Evolutionary conservation across 2,329 filamentous ascomycete genomes (phyloP).

Genomic region (Emericellopsis cladophorae): DNA sequence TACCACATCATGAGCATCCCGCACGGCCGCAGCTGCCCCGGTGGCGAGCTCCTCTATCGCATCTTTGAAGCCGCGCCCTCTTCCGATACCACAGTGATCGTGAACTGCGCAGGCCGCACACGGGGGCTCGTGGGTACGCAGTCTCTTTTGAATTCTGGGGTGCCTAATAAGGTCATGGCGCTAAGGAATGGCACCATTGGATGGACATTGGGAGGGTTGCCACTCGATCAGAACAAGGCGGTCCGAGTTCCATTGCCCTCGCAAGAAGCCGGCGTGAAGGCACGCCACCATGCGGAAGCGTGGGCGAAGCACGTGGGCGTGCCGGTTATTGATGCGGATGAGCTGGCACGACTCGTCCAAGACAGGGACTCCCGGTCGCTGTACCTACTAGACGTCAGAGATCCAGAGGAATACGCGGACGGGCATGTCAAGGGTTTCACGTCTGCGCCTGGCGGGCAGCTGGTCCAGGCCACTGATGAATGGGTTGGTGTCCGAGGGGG

Average conservation of each 20-base stretch:
- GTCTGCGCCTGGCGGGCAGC: conserved; percentile 16
- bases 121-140: conserved; percentile 17
- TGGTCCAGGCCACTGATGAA: conserved; percentile 17
- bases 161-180: conserved; percentile 14
- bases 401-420: conserved; percentile 12
- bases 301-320: conserved; percentile 13
- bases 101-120: conserved; percentile 17
- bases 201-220: conserved; percentile 14
- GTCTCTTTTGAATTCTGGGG: conserved; percentile 12
- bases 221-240: conserved; percentile 10
- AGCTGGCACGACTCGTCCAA: conserved; percentile 4
- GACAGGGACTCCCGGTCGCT: conserved; percentile 8
- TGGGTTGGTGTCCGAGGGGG: conserved; percentile 16
- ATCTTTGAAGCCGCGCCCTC: conserved; percentile 13
- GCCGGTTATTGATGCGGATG: conserved; percentile 4
- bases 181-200: conserved; percentile 17
- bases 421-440: conserved; percentile 12
- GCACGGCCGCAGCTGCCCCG: conserved; percentile 15
- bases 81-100: conserved; percentile 13
- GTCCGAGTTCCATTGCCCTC: conserved; percentile 6
- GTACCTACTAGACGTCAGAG: conserved; percentile 15
- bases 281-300: conserved; percentile 2
- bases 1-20: conserved; percentile 19
- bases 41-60: conserved; percentile 15
- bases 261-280: conserved; percentile 3